Evolutionary conservation across 805 yeast species (phyloP), one percentile per base, ranked within the genome.

Genomic region (Sugiyamaella marilandica): DNA sequence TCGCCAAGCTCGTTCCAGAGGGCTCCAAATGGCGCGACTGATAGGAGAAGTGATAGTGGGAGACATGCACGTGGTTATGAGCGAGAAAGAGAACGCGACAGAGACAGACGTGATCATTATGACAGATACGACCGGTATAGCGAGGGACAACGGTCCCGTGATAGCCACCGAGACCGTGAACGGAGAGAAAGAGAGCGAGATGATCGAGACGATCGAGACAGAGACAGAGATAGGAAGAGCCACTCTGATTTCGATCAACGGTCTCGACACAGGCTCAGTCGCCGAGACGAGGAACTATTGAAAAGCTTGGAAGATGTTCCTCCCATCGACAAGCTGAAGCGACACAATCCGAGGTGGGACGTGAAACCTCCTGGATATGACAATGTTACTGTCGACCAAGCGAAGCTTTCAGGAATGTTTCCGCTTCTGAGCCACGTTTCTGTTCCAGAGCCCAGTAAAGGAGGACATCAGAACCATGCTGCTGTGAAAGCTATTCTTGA

Each of bases 381-480:
- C 62, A 77, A 79, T 5, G 82, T 85, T 1, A 77, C 86, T 1
- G 85, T 94, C 0, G 87, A 83, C 55, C 74, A 84, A 55, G 95
- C 94, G 5, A 89, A 88, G 61, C 70, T 85, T 14, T 79, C 88
- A 1, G 96, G 96, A 0, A 66, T 87, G 1, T 89, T 88, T 61
- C 88, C 91, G 1, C 71, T 79, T 14, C 92, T 94, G 1, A 59
- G 59, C 11, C 50, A 45, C 5, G 47, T 32, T 19, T 29, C 33
- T 10, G 37, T 45, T 1, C 57, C 82, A 32, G 34, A 60, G 51
- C 49, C 59, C 36, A 32, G 45, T 51, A 39, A 39, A 39, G 43
- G 43, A n/a, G 47, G 37, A 5, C 31, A 14, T 11, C 57, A 52
- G 7, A 53, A 36, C 5, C 46, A 44, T 21, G 53, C 57, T 24